Evolutionary conservation across 768 basidiomycete species (phyloP), one percentile per base, ranked within the genome.

Genomic region (Hortiboletus flavorubellus): DNA sequence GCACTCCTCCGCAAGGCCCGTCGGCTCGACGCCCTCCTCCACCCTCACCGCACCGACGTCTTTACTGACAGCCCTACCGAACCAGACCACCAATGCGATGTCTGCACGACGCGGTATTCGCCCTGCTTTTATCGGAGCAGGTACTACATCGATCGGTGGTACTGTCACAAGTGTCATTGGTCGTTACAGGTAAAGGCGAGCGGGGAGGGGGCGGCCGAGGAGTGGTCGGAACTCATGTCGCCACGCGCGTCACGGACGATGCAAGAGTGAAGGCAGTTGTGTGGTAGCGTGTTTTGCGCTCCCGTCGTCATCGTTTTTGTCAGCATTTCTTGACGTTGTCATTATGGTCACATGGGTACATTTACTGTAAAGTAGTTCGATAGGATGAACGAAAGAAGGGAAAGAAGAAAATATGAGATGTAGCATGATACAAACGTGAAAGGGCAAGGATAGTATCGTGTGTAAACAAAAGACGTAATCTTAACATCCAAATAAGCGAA

Each of bases 1-100:
- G 89, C 85, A 2, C 79, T 95, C 7, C 80, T 97, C 26, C 89
- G 96, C 48, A 95, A 95, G 71, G 94, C 94, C 8, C 83, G 84
- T 16, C 83, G 93, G 16, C 76, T 98, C 18, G 96, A 98, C 65
- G 73, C 75, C 31, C 77, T 91, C 44, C 74, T 93, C 8, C 58
- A 81, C 81, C 59, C 66, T 72, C 34, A 79, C 76, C 55, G 68
- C 53, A 14, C 16, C 43, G 81, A 84, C 5, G 45, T 43, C 16
- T 15, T 29, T 6, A 3, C 38, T 8, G 62, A 66, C 26, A 33
- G 51, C 37, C 41, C 56, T 4, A 23, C 60, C 9, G 59, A 68
- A 29, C 55, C 59, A 14, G 72, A 77, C 4, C 73, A 72, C 12
- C 63, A 70, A 42, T 93, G 91, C 65, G 73, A 72, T 58, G 72